phyloP scores from a whole-genome alignment of 805 yeast species.

The Suhomyces tanzawaensis region DNA sequence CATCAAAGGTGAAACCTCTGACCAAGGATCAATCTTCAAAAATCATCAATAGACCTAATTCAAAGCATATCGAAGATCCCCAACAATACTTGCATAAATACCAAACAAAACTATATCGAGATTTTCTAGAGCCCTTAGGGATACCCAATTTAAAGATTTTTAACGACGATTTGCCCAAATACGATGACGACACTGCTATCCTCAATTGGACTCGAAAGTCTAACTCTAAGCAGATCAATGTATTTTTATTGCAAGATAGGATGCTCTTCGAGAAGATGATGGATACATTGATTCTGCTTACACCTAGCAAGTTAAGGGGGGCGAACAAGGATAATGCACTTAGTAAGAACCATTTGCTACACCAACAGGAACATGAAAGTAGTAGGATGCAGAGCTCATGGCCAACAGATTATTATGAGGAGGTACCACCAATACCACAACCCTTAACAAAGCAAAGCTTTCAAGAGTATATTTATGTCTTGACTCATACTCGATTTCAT shows the following conservation, averaged over 20 bases:
- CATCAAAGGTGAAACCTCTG: neutral
- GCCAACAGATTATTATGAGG: conserved; percentile 24
- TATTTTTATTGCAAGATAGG: conserved; percentile 28
- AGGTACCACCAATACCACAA: conserved; percentile 32
- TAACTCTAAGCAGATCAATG: conserved; percentile 17
- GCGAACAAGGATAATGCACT: conserved; percentile 12
- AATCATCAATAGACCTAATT: conserved; percentile 1
- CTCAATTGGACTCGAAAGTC: conserved; percentile 24
- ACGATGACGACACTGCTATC: conserved; percentile 23
- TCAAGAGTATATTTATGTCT: conserved; percentile 32
- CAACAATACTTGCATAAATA: conserved; percentile 7
- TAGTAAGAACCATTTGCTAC: conserved; percentile 15
- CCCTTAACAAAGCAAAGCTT: conserved; percentile 28
- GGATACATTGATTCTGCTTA: conserved; percentile 26
- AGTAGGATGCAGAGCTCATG: conserved; percentile 14
- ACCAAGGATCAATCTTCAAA: neutral
- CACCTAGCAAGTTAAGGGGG: conserved; percentile 29
- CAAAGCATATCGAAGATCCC: neutral
- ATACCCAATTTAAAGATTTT: conserved; percentile 33
- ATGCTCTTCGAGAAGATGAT: conserved; percentile 32
- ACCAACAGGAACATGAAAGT: conserved; percentile 19
- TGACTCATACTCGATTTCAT: conserved; percentile 33
- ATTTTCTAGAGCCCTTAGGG: conserved; percentile 34
- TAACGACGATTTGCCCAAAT: conserved; percentile 21
- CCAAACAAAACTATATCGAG: conserved; percentile 25